phyloP scores from a whole-genome alignment of 2,329 filamentous ascomycete genomes.

The Acrocalymma vagum region DNA sequence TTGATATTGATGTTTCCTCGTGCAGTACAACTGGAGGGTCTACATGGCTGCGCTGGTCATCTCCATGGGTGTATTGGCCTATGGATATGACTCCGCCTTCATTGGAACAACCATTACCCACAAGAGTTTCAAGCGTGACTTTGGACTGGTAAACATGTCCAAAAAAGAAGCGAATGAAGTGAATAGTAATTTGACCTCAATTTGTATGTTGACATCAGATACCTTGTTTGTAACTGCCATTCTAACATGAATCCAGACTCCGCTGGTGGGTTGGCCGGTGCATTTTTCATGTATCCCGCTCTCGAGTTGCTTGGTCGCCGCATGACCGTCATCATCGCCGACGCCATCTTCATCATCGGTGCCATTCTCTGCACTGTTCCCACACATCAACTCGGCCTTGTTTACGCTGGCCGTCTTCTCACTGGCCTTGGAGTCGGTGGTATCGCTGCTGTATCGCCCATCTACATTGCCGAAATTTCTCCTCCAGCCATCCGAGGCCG shows the following conservation, averaged over 20 bases:
- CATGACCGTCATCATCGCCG: conserved; percentile 58
- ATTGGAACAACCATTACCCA: conserved; percentile 64
- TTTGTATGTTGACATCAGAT: conserved; percentile 39
- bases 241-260: conserved; percentile 29
- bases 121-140: conserved; percentile 57
- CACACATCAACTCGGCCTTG: conserved; percentile 41
- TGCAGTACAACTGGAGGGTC: conserved; percentile 59
- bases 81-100: conserved; percentile 64
- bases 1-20: background rate
- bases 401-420: conserved; percentile 54
- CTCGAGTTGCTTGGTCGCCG: conserved; percentile 59
- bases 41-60: conserved; percentile 60
- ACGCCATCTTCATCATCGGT: conserved; percentile 54
- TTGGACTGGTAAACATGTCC: conserved; percentile 44
- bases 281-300: conserved; percentile 55
- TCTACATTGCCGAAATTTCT: conserved; percentile 52
- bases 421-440: conserved; percentile 49
- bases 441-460: conserved; percentile 46
- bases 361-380: conserved; percentile 49
- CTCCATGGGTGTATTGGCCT: conserved; percentile 55
- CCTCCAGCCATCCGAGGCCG: conserved; percentile 71
- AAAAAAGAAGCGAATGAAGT: conserved; percentile 48
- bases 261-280: conserved; percentile 64
- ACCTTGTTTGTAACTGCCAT: too few relatives aligned
- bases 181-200: conserved; percentile 59